These are phyloP conservation scores for Rutstroemia sp. DNA, from an alignment of 2,329 filamentous ascomycete species.

Conservation along the genomic window DNA sequence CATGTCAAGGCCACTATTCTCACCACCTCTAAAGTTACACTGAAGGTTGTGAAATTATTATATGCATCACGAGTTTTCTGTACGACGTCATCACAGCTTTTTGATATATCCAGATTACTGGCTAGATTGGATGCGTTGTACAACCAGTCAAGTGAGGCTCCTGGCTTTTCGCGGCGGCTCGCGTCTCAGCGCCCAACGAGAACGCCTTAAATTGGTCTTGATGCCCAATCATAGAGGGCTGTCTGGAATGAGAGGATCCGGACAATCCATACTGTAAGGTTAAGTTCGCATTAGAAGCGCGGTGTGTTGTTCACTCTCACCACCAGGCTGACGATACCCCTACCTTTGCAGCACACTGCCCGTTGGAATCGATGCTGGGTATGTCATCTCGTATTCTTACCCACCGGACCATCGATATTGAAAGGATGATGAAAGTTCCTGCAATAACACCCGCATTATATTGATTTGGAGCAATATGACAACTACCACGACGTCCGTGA, in stretches of 20 bases:
- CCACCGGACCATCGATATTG: neutral
- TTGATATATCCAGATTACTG: conserved; percentile 20
- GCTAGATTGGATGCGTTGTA: conserved; percentile 42
- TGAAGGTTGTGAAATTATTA: conserved; percentile 10
- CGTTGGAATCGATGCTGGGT: conserved; percentile 2
- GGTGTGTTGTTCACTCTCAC: conserved; percentile 22
- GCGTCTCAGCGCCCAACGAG: conserved; percentile 26
- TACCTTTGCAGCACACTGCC: conserved; percentile 19
- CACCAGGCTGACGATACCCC: conserved; percentile 22
- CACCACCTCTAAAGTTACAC: conserved; percentile 4
- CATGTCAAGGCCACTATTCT: conserved; percentile 4
- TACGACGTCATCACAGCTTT: conserved; percentile 21
- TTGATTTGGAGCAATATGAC: conserved; percentile 4
- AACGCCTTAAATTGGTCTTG: conserved; percentile 19
- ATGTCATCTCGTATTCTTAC: conserved; percentile 5
- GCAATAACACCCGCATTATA: conserved; percentile 1
- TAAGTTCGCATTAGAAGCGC: conserved; percentile 20
- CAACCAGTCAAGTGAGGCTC: conserved; percentile 30
- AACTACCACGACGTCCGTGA: conserved; percentile 1
- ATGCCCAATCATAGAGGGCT: conserved; percentile 27
- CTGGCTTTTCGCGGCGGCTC: conserved; percentile 20
- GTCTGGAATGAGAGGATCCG: conserved; percentile 14
- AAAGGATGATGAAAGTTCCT: conserved; percentile 6
- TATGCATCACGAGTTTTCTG: conserved; percentile 16
- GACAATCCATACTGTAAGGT: conserved; percentile 6